Base-by-base conservation (phyloP, 106 monocot species). In the Dendrobium nobile region DNA sequence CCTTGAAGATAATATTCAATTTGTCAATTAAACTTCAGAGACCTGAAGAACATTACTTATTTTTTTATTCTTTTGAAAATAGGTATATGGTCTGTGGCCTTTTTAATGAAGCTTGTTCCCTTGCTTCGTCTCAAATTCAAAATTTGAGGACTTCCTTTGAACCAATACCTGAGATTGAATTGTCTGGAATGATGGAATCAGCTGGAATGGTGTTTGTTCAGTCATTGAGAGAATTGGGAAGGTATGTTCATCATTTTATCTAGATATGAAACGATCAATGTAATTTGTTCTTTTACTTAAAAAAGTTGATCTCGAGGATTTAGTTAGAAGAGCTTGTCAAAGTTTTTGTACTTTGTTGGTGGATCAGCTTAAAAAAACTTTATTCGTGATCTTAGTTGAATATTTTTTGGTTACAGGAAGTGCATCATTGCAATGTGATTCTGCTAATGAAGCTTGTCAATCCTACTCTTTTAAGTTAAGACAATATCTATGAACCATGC, bases 201-300 rank as follows among this genome's bases (percentile, higher is more conserved):
- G 92, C 91, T 84, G 91, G 90, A 78, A 92, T 95, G 90, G 87
- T 95, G 26, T 85, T 89, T 81, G 80, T 92, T 41, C 91, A 95
- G 81, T 90, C 95, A 37, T 80, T 86, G 58, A 89, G 87, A 85
- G 89, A 86, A 86, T 75, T 89, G 70, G 86, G 86, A 41, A 92
- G 92, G 95, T 92, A 80, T 56, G 18, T 5, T 73, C 16, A 41
- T 73, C 73, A 16, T 18, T 37, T 73, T 73, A 27, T 73, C 41
- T 73, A 19, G 10, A 40, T 73, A 67, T 67, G 26, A 67, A 67
- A 19, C 26, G 67, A 10, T 67, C 22, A 67, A 19, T 67, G 7
- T 28, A 6, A 67, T 67, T 5, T 27, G 26, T 67, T 27, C 5
- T 27, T 9, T 67, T 67, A 67, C 19, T 15, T 26, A 67, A 28